phyloP scores from a whole-genome alignment of 495 filamentous ascomycete genomes.

The Lichenothelia convexa region DNA sequence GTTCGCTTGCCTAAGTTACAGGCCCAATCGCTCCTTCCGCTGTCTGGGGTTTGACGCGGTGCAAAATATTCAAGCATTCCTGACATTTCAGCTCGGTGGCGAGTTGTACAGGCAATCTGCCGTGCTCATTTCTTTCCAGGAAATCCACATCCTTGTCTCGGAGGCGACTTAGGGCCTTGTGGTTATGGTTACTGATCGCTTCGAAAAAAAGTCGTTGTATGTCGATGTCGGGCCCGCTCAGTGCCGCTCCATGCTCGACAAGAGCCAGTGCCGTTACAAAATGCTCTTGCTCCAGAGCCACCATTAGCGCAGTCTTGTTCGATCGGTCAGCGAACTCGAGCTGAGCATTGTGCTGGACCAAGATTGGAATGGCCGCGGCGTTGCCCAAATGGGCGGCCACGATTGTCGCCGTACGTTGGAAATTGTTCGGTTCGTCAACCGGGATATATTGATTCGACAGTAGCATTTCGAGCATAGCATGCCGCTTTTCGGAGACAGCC shows the following conservation, averaged over 20 bases:
- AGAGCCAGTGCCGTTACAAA: not conserved
- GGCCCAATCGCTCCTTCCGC: no score
- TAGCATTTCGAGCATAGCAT: not conserved
- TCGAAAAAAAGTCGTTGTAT: not conserved
- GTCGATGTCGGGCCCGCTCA: not conserved
- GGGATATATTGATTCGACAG: not conserved
- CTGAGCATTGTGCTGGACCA: not conserved
- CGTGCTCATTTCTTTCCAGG: no score
- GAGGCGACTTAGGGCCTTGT: no score
- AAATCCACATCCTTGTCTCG: no score
- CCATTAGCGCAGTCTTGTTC: not conserved
- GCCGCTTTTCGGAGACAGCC: not conserved
- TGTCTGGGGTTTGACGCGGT: no score
- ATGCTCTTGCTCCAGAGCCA: not conserved
- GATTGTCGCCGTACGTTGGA: not conserved
- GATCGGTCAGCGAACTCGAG: not conserved
- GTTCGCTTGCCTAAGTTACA: no score
- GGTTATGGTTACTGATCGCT: no score
- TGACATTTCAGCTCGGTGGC: no score
- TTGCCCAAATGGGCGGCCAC: not conserved
- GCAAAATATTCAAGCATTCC: no score
- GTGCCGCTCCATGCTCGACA: not conserved
- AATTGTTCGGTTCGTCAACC: not conserved
- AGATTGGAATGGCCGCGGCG: not conserved
- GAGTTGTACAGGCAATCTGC: no score